These are phyloP conservation scores for Phytophthora europaea DNA, from an alignment of 352 stramenopile genomes.

Conservation along the genomic window DNA sequence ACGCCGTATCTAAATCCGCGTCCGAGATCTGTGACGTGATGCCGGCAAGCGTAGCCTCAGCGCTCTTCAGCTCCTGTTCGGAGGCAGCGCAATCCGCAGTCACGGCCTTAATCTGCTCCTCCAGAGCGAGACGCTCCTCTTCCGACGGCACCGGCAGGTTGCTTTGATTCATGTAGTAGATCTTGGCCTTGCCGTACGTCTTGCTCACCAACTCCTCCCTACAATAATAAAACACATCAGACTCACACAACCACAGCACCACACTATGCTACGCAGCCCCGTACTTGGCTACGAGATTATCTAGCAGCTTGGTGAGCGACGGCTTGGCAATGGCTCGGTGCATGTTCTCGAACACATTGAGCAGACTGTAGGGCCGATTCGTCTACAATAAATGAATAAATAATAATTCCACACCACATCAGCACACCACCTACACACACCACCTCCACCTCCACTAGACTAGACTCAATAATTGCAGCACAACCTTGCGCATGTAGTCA, in stretches of 20 bases:
- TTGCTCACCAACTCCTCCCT: conserved; percentile 76
- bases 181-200: conserved; percentile 84
- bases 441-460: background rate
- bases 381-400: conserved; percentile 40
- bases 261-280: background rate
- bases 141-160: conserved; percentile 69
- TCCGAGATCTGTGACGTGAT: conserved; percentile 79
- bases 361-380: conserved; percentile 85
- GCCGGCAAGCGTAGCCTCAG: conserved; percentile 50
- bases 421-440: conserved; percentile 4
- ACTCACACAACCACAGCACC: background rate
- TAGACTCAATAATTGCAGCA: background rate
- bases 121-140: conserved; percentile 46
- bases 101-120: conserved; percentile 63
- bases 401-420: background rate
- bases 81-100: conserved; percentile 54
- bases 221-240: background rate
- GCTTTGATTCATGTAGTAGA: conserved; percentile 88
- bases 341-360: conserved; percentile 91
- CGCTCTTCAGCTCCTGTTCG: conserved; percentile 71
- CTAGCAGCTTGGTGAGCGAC: conserved; percentile 79
- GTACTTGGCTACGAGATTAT: conserved; percentile 75
- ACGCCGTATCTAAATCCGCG: conserved; percentile 56
- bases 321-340: conserved; percentile 79
- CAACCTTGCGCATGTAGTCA: conserved; percentile 81